phyloP scores from a whole-genome alignment of 306 rosid species.

The Gillenia trifoliata region DNA sequence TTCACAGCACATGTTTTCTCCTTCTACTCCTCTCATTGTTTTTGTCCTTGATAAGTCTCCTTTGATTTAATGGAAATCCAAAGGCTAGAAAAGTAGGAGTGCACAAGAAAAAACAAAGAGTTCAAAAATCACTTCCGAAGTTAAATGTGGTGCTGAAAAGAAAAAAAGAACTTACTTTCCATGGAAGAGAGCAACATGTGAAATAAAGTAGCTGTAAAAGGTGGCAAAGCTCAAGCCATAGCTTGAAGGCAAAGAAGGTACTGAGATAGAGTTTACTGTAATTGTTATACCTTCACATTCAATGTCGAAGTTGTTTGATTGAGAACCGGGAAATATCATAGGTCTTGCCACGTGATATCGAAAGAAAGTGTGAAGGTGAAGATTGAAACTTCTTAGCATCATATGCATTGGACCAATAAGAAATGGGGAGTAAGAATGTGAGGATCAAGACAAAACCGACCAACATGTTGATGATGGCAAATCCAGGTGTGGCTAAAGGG shows the following conservation, averaged over 20 bases:
- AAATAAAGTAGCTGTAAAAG: slow-evolving; percentile 56
- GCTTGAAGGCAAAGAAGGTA: slow-evolving; percentile 47
- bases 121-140: neutral
- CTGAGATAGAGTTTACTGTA: slow-evolving; percentile 80
- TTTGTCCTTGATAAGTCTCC: neutral
- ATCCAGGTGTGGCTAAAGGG: slow-evolving; percentile 70
- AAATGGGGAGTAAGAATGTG: slow-evolving; percentile 44
- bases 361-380: slow-evolving; percentile 51
- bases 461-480: slow-evolving; percentile 52
- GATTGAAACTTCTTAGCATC: slow-evolving; percentile 76
- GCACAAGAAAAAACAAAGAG: neutral
- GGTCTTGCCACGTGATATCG: slow-evolving; percentile 36
- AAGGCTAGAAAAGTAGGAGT: neutral
- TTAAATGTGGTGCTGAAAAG: neutral
- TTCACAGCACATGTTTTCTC: neutral
- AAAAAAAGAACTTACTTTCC: slow-evolving; percentile 56
- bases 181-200: slow-evolving; percentile 80
- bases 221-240: slow-evolving; percentile 84
- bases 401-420: slow-evolving; percentile 59
- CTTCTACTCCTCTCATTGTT: neutral
- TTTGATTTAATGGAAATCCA: neutral
- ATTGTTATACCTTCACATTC: slow-evolving; percentile 35
- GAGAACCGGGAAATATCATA: slow-evolving; percentile 54
- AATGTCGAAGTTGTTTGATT: slow-evolving; percentile 36
- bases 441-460: slow-evolving; percentile 46